Conservation (phyloP, 257 asterid genomes). For the Fraxinus pennsylvanica region DNA sequence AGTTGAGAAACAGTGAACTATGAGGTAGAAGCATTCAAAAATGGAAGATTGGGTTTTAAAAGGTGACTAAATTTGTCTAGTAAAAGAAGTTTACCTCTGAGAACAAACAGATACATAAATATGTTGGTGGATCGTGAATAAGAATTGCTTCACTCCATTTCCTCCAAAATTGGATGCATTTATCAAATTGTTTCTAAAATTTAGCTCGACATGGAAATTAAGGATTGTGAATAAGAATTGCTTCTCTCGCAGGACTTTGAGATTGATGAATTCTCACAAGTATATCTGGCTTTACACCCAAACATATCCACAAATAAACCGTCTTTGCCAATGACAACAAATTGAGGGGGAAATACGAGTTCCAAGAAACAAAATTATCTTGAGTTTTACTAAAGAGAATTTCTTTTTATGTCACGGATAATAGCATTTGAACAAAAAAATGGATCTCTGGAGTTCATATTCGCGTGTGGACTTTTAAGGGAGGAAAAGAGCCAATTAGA, state of each 20-base stretch:
- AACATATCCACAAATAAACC: slow-evolving; percentile 57
- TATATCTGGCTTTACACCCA: slow-evolving; percentile 78
- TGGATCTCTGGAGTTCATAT: too few species aligned
- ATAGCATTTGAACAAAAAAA: too few species aligned
- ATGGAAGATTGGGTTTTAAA: background rate
- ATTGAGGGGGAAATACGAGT: too few species aligned
- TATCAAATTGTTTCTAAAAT: background rate
- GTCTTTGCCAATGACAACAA: slow-evolving; percentile 34
- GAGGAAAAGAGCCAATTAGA: too few species aligned
- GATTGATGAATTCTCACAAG: slow-evolving; percentile 70
- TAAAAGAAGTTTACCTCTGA: background rate
- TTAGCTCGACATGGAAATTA: background rate
- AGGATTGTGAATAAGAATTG: background rate
- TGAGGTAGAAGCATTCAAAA: slow-evolving; percentile 5
- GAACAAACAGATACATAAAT: slow-evolving; percentile 8
- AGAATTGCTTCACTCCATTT: background rate
- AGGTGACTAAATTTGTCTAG: background rate
- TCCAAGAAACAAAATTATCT: too few species aligned
- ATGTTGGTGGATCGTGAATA: background rate
- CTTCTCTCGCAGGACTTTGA: slow-evolving; percentile 69
- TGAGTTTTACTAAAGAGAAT: too few species aligned
- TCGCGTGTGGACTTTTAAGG: too few species aligned
- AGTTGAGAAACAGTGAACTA: background rate
- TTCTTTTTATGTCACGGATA: too few species aligned
- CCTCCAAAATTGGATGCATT: background rate